Evolutionary conservation across 495 filamentous ascomycete species (phyloP).

Genomic region (Talaromyces borbonicus): DNA sequence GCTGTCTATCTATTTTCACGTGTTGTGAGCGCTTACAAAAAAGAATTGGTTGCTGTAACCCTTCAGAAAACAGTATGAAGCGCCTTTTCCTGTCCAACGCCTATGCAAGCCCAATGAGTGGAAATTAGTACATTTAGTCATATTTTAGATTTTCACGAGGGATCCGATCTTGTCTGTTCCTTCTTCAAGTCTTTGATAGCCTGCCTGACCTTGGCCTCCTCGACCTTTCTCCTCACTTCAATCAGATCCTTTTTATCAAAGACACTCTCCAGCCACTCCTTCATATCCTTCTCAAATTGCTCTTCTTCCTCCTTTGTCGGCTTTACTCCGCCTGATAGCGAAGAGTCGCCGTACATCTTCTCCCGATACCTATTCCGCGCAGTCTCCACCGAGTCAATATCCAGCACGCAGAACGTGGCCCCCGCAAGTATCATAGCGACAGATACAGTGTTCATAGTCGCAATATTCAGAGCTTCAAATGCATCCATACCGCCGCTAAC

Average conservation of each 20-base stretch:
- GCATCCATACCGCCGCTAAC: constrained; percentile 55
- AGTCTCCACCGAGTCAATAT: constrained; percentile 63
- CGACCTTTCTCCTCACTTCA: constrained; percentile 27
- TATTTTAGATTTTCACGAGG: too few species aligned
- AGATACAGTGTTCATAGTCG: constrained; percentile 68
- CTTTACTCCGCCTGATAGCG: constrained; percentile 24
- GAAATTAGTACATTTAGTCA: too few species aligned
- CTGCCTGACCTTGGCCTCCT: constrained; percentile 15
- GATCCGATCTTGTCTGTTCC: too few species aligned
- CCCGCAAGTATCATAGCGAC: constrained; percentile 60
- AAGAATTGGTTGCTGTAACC: too few species aligned
- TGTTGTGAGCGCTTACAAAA: too few species aligned
- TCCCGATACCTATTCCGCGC: constrained; percentile 28
- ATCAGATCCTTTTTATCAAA: constrained; percentile 44
- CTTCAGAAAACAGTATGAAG: too few species aligned
- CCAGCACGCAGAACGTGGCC: constrained; percentile 56
- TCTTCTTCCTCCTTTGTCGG: constrained; percentile 33
- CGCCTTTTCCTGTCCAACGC: too few species aligned
- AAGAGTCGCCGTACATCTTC: constrained; percentile 22
- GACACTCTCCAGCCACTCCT: constrained; percentile 58
- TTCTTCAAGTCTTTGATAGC: too few species aligned
- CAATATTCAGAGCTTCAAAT: constrained; percentile 69
- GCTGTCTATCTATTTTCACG: too few species aligned
- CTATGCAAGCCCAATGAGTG: too few species aligned
- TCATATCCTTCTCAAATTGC: constrained; percentile 56